Evolutionary conservation across 2,329 filamentous ascomycete species (phyloP).

Genomic region (Didymella keratinophila): DNA sequence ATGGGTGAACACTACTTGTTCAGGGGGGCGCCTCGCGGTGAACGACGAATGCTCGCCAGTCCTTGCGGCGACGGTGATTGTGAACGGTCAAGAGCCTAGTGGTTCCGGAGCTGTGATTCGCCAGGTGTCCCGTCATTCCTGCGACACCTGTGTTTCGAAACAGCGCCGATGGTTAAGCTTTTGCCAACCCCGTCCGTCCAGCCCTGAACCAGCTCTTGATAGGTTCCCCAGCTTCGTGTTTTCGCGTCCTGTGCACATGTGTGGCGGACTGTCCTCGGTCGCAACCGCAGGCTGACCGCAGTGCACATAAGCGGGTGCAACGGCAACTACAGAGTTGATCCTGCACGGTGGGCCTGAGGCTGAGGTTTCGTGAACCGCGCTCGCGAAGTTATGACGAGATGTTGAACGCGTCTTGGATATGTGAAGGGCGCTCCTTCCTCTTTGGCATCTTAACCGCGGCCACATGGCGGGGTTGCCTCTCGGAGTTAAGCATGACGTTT

Average conservation of each 20-base stretch:
- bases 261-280: constrained; percentile 12
- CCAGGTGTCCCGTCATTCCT: constrained; percentile 1
- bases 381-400: constrained; percentile 6
- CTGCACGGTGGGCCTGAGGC: constrained; percentile 2
- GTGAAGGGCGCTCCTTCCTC: constrained; percentile 5
- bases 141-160: constrained; percentile 22
- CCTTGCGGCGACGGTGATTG: constrained; percentile 20
- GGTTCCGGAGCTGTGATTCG: constrained; percentile 14
- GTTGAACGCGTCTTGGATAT: neutral
- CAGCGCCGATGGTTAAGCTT: constrained; percentile 26
- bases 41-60: constrained; percentile 10
- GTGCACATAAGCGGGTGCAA: constrained; percentile 2
- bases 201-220: constrained; percentile 6
- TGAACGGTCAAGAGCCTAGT: constrained; percentile 11
- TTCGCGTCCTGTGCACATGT: neutral
- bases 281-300: constrained; percentile 3
- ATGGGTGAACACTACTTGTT: constrained; percentile 3
- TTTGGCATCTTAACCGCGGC: constrained; percentile 4
- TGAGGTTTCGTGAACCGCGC: neutral
- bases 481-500: constrained; percentile 1
- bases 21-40: constrained; percentile 10
- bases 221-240: constrained; percentile 10
- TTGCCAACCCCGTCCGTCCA: constrained; percentile 27
- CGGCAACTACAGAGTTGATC: constrained; percentile 4
- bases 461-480: constrained; percentile 7